Evolutionary conservation across 1,139 yeast genomes (phyloP).

Genomic region (Scheffersomyces lignicola): DNA sequence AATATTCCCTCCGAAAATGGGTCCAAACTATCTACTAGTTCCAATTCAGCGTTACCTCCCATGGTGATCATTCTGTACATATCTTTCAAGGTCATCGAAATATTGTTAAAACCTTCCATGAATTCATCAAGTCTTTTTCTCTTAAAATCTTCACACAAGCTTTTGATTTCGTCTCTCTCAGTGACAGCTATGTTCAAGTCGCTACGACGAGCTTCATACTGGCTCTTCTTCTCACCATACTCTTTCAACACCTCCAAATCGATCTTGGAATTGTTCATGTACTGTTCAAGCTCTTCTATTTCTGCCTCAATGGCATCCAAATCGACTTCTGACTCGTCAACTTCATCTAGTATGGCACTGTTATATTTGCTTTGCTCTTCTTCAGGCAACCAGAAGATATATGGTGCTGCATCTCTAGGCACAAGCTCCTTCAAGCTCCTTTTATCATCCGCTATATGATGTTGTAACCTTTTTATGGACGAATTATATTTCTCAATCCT

Average conservation of each 20-base stretch:
- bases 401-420: constrained; percentile 53
- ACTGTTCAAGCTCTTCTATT: constrained; percentile 56
- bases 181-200: constrained; percentile 70
- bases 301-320: constrained; percentile 50
- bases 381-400: constrained; percentile 50
- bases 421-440: constrained; percentile 41
- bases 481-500: constrained; percentile 59
- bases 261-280: constrained; percentile 57
- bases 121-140: constrained; percentile 81
- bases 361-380: constrained; percentile 35
- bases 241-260: constrained; percentile 79
- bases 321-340: constrained; percentile 57
- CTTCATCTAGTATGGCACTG: constrained; percentile 37
- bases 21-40: constrained; percentile 90
- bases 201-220: constrained; percentile 59
- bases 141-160: constrained; percentile 67
- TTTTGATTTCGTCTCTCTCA: constrained; percentile 65
- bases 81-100: constrained; percentile 86
- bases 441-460: constrained; percentile 36
- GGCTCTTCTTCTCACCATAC: constrained; percentile 66
- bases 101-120: constrained; percentile 86
- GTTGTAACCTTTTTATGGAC: constrained; percentile 41
- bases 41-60: constrained; percentile 99
- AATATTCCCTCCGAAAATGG: constrained; percentile 98
- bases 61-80: constrained; percentile 99